Base-by-base conservation (phyloP, 306 rosid species). In the Ormosia semicastrata region DNA sequence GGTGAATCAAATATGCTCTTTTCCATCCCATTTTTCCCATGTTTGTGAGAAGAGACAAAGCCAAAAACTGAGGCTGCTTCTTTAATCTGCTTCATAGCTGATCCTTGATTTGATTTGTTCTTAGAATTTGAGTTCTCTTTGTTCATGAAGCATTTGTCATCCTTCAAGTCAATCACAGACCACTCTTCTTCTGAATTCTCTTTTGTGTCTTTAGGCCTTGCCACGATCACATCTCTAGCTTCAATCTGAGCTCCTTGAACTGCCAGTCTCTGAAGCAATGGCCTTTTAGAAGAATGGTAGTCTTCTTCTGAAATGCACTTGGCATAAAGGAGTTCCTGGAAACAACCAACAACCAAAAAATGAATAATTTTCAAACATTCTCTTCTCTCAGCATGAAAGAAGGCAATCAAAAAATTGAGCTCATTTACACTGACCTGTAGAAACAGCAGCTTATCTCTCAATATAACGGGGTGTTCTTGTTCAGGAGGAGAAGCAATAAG, bases 121-220 rank as follows among this genome's bases (percentile, higher is more conserved):
- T 86, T 93, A 9, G 88, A 90, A 87, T 84, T 86, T 0, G 86
- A 84, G 43, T 73, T 88, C 71, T 86, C 92, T 67, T 92, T 90
- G 74, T 77, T 84, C 50, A 79, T 46, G 46, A 83, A 72, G 71
- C 87, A 57, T 12, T 87, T 79, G 50, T 93, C 99, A 64, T 91
- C 99, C 80, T 89, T 89, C 80, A 95, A 88, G 81, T 95, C 98
- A 76, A 95, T 95, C 7, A 87, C 91, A 0, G 97, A 89, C 98
- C 99, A 93, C 66, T 92, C 94, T 71, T 91, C 97, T 5, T 91
- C 97, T 33, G 87, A 37, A 73, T 60, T 84, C 82, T 88, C 91
- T 56, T 84, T 93, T 4, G 75, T 14, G 1, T 73, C 90, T 24
- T 81, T 91, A 0, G 81, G 13, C 39, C 62, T 88, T 41, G 83